A percentile compares a stretch with the other conserved stretches of the same genome.
These are phyloP conservation scores for Nitzschia putrida DNA, from an alignment of 108 stramenopile genomes.

Conservation along the genomic window DNA sequence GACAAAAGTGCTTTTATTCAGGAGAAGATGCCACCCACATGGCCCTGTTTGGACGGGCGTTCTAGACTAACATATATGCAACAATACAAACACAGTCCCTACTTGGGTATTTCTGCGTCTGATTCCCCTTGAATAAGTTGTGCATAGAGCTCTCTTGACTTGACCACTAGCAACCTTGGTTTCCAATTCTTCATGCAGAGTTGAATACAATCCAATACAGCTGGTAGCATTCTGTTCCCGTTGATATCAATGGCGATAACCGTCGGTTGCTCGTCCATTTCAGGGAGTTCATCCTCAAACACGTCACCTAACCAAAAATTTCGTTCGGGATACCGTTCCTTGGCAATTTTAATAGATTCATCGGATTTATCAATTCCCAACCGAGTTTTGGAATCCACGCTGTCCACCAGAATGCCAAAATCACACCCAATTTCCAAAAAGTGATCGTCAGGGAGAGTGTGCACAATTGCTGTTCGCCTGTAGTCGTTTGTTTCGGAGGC, in stretches of 20 bases:
- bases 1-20: slow-evolving; percentile 94
- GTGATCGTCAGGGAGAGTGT: slow-evolving; percentile 58
- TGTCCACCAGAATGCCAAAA: slow-evolving; percentile 69
- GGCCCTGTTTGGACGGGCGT: slow-evolving; percentile 98
- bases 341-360: slow-evolving; percentile 65
- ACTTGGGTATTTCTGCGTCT: background rate
- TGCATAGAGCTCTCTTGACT: slow-evolving; percentile 71
- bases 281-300: slow-evolving; percentile 19
- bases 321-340: slow-evolving; percentile 58
- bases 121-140: slow-evolving; percentile 33
- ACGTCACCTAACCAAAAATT: slow-evolving; percentile 51
- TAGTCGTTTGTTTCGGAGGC: slow-evolving; percentile 74
- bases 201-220: slow-evolving; percentile 68
- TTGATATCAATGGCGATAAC: slow-evolving; percentile 86
- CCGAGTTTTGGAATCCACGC: slow-evolving; percentile 34
- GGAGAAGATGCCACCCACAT: slow-evolving; percentile 96
- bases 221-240: slow-evolving; percentile 77
- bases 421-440: slow-evolving; percentile 84
- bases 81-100: background rate
- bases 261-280: background rate
- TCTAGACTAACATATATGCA: slow-evolving; percentile 42
- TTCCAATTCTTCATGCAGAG: slow-evolving; percentile 48
- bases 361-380: slow-evolving; percentile 76
- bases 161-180: slow-evolving; percentile 79
- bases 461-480: slow-evolving; percentile 58